These are phyloP conservation scores for Capronia coronata DNA, from an alignment of 2,329 filamentous ascomycete genomes.

Conservation along the genomic window DNA sequence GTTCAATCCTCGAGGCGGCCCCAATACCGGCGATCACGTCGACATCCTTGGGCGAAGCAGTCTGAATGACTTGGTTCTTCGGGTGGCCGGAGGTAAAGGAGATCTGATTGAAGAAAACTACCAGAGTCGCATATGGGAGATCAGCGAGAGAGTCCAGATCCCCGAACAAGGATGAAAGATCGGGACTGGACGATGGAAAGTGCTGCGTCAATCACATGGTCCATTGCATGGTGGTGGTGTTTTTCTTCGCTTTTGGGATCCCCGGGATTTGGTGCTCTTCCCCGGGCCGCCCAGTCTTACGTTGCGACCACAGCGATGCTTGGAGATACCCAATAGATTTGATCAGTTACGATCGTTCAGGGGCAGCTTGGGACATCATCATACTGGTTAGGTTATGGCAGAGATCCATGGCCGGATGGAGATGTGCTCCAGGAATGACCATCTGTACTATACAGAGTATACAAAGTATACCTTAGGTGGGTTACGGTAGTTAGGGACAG, in stretches of 20 bases:
- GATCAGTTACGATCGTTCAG: background rate
- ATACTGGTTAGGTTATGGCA: too few relatives aligned
- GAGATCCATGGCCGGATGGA: too few relatives aligned
- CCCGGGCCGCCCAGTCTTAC: background rate
- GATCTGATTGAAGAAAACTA: conserved; percentile 70
- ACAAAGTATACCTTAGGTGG: too few relatives aligned
- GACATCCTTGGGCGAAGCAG: conserved; percentile 86
- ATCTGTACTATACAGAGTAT: too few relatives aligned
- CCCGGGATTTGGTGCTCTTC: background rate
- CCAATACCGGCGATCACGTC: conserved; percentile 80
- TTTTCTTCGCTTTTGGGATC: background rate
- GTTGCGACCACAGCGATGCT: background rate
- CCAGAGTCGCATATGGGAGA: conserved; percentile 73
- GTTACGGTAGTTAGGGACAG: too few relatives aligned
- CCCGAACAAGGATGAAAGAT: conserved; percentile 58
- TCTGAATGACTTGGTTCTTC: conserved; percentile 82
- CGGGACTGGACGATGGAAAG: background rate
- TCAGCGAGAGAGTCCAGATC: conserved; percentile 76
- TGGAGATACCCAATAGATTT: background rate
- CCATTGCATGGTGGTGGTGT: background rate
- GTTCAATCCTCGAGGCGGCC: conserved; percentile 72
- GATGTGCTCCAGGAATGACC: too few relatives aligned
- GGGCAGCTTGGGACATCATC: too few relatives aligned
- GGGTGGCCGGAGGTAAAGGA: conserved; percentile 78
- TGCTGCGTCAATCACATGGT: background rate